phyloP scores from a whole-genome alignment of 2,329 filamentous ascomycete species.

The Teratosphaeriaceae sp. region DNA sequence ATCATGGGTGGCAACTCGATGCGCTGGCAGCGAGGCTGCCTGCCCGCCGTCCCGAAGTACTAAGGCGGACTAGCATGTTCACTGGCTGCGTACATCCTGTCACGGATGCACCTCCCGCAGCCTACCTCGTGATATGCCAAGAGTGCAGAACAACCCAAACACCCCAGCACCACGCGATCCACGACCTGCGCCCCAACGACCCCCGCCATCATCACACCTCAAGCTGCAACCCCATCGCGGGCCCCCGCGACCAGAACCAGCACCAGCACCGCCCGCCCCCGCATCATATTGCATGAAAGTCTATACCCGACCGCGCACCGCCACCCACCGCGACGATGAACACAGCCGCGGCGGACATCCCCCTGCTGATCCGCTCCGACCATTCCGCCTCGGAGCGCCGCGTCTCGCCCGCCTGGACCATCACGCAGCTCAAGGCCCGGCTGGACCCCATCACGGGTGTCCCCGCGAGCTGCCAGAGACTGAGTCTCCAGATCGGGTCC shows the following conservation, averaged over 20 bases:
- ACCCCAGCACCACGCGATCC: too few species aligned
- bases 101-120: constrained; percentile 3
- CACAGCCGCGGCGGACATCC: constrained; percentile 63
- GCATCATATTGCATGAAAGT: background rate
- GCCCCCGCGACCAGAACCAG: too few species aligned
- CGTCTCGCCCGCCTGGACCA: constrained; percentile 86
- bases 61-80: background rate
- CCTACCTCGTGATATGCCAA: background rate
- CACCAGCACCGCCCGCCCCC: too few species aligned
- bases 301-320: background rate
- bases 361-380: constrained; percentile 67
- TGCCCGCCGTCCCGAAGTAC: too few species aligned
- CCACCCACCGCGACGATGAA: constrained; percentile 13
- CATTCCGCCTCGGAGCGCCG: constrained; percentile 80
- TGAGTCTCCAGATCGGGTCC: constrained; percentile 62
- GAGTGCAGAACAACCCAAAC: too few species aligned
- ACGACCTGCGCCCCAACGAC: too few species aligned
- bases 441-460: constrained; percentile 91
- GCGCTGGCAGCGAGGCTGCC: too few species aligned
- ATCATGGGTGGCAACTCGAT: too few species aligned
- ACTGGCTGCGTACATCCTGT: constrained; percentile 3
- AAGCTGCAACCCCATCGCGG: too few species aligned
- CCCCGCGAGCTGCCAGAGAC: constrained; percentile 68
- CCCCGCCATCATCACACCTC: too few species aligned
- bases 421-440: constrained; percentile 75